Evolutionary conservation across 208 protist genomes (phyloP).

Genomic region (Angomonas deanei): DNA sequence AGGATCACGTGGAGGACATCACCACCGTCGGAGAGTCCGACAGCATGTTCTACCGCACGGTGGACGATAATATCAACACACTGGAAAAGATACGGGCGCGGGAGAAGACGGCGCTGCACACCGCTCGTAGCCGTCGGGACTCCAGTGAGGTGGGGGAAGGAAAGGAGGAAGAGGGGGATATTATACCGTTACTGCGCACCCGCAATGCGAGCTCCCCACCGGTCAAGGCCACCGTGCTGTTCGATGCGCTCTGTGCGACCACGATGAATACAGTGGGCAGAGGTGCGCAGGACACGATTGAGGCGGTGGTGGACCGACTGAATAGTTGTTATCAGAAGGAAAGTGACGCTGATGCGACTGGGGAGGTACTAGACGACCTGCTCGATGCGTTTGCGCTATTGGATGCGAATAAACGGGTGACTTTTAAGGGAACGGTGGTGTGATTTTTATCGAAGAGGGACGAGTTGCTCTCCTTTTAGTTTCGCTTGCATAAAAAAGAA

Average conservation of each 20-base stretch:
- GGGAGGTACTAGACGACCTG: conserved; percentile 25
- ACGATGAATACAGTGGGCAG: too few species aligned
- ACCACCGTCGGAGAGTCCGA: not conserved
- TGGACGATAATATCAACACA: conserved; percentile 56
- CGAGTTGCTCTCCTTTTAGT: not conserved
- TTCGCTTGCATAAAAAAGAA: not conserved
- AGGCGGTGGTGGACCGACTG: not conserved
- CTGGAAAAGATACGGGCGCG: conserved; percentile 40
- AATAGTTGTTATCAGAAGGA: too few species aligned
- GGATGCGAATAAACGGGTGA: not conserved
- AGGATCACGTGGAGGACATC: too few species aligned
- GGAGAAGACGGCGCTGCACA: conserved; percentile 17
- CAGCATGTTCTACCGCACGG: conserved; percentile 20
- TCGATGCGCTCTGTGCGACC: not conserved
- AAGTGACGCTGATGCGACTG: conserved; percentile 7
- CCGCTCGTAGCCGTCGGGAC: conserved; percentile 9
- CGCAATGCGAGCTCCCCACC: not conserved
- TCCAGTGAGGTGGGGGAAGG: not conserved
- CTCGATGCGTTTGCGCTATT: conserved; percentile 25
- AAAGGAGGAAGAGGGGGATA: not conserved
- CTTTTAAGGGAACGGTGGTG: too few species aligned
- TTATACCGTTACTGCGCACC: not conserved
- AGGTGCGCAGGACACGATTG: not conserved
- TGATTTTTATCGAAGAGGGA: too few species aligned
- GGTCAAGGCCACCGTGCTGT: not conserved